Conservation (phyloP, 805 yeast species). For the Cyberlindnera misumaiensis region DNA sequence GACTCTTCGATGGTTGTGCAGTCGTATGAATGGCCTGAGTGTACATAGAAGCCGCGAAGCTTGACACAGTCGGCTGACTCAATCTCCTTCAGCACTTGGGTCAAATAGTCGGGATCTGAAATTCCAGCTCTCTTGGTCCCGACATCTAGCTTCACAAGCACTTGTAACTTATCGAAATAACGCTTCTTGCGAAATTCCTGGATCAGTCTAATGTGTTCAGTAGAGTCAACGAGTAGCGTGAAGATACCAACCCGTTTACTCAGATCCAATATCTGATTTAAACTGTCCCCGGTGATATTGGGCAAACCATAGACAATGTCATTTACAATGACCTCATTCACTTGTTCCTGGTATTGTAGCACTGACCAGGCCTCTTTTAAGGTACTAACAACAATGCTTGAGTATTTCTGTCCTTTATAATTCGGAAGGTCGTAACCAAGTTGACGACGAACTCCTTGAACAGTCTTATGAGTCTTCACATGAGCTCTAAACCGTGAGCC, state of each 20-base stretch:
- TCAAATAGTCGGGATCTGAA: slow-evolving; percentile 27
- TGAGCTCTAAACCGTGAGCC: slow-evolving; percentile 56
- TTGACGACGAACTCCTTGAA: slow-evolving; percentile 51
- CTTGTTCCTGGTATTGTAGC: slow-evolving; percentile 24
- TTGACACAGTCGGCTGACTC: slow-evolving; percentile 28
- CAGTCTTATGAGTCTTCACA: slow-evolving; percentile 68
- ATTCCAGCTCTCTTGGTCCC: slow-evolving; percentile 71
- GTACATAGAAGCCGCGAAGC: slow-evolving; percentile 67
- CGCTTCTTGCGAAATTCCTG: slow-evolving; percentile 22
- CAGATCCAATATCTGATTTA: slow-evolving; percentile 41
- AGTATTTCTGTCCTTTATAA: slow-evolving; percentile 29
- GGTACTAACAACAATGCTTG: slow-evolving; percentile 61
- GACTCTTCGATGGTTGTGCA: slow-evolving; percentile 41
- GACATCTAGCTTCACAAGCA: slow-evolving; percentile 62
- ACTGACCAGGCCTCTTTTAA: slow-evolving; percentile 58
- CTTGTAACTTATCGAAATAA: slow-evolving; percentile 41
- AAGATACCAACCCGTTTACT: slow-evolving; percentile 36
- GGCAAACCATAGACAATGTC: slow-evolving; percentile 59
- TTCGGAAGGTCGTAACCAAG: slow-evolving; percentile 36
- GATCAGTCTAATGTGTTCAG: slow-evolving; percentile 47
- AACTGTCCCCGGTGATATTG: slow-evolving; percentile 39
- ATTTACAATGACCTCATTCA: slow-evolving; percentile 24
- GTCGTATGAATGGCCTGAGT: slow-evolving; percentile 71
- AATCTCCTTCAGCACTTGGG: slow-evolving; percentile 29
- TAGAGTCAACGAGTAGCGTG: slow-evolving; percentile 55